phyloP scores from a whole-genome alignment of 495 filamentous ascomycete species.

The Platismatia glauca region DNA sequence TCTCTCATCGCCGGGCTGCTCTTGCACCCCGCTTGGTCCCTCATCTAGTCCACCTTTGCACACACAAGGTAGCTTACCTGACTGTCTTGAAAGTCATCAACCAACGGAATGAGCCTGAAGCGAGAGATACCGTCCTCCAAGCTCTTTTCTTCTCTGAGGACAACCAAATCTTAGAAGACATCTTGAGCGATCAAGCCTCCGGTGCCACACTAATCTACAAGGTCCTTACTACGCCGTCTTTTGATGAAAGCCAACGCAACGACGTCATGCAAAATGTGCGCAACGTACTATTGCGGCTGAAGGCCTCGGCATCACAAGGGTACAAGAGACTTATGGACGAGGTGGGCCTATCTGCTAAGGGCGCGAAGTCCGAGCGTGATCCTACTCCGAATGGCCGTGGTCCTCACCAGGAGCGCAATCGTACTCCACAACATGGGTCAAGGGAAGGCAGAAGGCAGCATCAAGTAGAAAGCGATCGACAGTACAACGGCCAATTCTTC shows the following conservation, averaged over 20 bases:
- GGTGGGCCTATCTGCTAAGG: slow-evolving; percentile 62
- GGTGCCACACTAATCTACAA: slow-evolving; percentile 97
- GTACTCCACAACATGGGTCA: slow-evolving; percentile 38
- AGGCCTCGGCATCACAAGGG: slow-evolving; percentile 86
- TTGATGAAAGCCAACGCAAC: slow-evolving; percentile 80
- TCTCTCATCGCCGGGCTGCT: slow-evolving; percentile 83
- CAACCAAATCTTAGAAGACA: slow-evolving; percentile 81
- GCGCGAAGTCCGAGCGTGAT: slow-evolving; percentile 35
- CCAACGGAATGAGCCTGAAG: slow-evolving; percentile 88
- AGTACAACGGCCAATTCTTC: slow-evolving; percentile 39
- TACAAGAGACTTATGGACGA: slow-evolving; percentile 99
- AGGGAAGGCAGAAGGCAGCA: slow-evolving; percentile 34
- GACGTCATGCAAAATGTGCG: slow-evolving; percentile 88
- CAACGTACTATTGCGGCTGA: slow-evolving; percentile 78
- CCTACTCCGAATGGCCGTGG: slow-evolving; percentile 35
- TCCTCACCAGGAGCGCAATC: slow-evolving; percentile 39
- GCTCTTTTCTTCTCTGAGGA: slow-evolving; percentile 91
- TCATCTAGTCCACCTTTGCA: slow-evolving; percentile 94
- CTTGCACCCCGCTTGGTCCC: slow-evolving; percentile 88
- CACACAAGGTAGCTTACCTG: slow-evolving; percentile 96
- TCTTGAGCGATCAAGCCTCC: slow-evolving; percentile 81
- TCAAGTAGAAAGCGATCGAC: slow-evolving; percentile 39
- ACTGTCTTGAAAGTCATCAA: slow-evolving; percentile 98
- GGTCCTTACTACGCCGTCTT: slow-evolving; percentile 93
- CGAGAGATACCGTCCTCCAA: slow-evolving; percentile 82